Conservation (phyloP, 371 early-diverging fungal species). For the Saksenaea vasiformis region DNA sequence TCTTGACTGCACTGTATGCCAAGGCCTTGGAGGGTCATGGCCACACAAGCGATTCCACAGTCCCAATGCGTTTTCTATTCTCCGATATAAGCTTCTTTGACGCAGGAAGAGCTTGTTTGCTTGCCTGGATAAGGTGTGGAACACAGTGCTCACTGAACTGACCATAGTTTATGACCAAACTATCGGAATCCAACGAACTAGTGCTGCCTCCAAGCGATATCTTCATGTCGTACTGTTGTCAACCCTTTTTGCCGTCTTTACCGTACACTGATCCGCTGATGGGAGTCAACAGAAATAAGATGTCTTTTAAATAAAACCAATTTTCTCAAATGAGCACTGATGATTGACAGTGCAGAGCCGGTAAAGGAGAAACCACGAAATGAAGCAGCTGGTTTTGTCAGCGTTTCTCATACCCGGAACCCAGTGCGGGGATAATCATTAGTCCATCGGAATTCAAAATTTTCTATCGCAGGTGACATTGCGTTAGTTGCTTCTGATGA, state of each 20-base stretch:
- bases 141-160: slow-evolving; percentile 31
- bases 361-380: not conserved
- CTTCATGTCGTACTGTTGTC: not conserved
- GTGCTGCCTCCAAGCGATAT: not conserved
- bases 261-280: not conserved
- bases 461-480: no score
- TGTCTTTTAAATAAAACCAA: not conserved
- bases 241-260: not conserved
- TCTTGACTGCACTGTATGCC: slow-evolving; percentile 44
- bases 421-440: no score
- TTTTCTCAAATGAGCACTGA: not conserved
- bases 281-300: not conserved
- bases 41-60: slow-evolving; percentile 84
- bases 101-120: not conserved
- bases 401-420: no score
- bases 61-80: slow-evolving; percentile 65
- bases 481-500: no score
- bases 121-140: slow-evolving; percentile 33
- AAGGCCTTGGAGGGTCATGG: slow-evolving; percentile 72
- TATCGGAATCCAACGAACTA: slow-evolving; percentile 12
- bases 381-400: not conserved
- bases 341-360: not conserved
- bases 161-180: slow-evolving; percentile 29
- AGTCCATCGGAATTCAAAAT: no score
- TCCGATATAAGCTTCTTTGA: not conserved